Base-by-base conservation (phyloP, 2,329 filamentous ascomycete species). In the Aspergillus quadrilineatus region DNA sequence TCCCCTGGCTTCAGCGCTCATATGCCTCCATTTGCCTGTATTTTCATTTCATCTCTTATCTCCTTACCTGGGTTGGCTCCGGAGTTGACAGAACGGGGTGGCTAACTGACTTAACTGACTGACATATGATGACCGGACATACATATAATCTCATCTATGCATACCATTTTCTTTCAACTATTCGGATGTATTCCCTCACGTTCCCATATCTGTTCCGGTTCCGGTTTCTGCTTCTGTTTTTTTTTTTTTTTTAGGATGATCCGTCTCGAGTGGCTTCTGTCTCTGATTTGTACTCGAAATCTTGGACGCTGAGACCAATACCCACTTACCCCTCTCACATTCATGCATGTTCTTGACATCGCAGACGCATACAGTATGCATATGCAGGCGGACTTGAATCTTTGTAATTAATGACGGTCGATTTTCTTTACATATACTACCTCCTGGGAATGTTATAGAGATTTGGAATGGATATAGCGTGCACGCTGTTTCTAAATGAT, bases 71-170 rank as follows among this genome's bases (percentile, higher is more conserved):
- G 52, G 50, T 54, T 59, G 57, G 56, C 55, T 54, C 55, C 48
- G 64, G 62, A 64, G 62, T 65, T 65, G 50, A 64, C 62, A 65
- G 60, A 63, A 45, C 52, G 60, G 55, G 54, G 60, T 53, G 42
- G 36, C 42, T 53, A 17, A 9, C 39, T 42, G 39, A 42, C 22
- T 22, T 22, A 46, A 52, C 50, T 42, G 45, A 50, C 39, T 61
- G 62, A 59, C 59, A 62, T 53, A 57, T 53, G 59, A 62, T 55
- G 52, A 52, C 53, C 58, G 54, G 51, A 55, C 45, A 51, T 58
- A 57, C 54, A 62, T 60, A 62, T 36, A 17, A 28, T 54, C 46
- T 53, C 42, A 60, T 59, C 46, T 55, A 42, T 59, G 55, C 61
- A 60, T 62, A 46, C 56, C 54, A 41, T 46, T 57, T 36, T 47